phyloP scores from a whole-genome alignment of 352 stramenopile species.

The Globisporangium nagaii region DNA sequence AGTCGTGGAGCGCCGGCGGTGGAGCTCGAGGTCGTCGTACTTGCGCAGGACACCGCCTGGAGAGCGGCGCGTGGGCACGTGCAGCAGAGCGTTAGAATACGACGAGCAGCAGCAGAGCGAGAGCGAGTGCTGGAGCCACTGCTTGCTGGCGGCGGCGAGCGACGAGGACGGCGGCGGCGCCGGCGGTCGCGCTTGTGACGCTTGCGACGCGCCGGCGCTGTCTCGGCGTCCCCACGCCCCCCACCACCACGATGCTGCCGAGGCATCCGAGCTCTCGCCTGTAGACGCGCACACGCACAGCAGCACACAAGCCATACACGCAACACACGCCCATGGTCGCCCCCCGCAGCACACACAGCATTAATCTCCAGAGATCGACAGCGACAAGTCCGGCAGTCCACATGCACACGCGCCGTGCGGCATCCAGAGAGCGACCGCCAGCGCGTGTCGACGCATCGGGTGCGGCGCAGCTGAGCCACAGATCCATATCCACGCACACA shows the following conservation, averaged over 20 bases:
- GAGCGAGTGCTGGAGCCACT: conserved; percentile 14
- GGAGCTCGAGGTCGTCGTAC: conserved; percentile 55
- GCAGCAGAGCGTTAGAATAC: conserved; percentile 9
- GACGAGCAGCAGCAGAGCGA: conserved; percentile 14
- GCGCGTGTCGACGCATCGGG: too few relatives aligned
- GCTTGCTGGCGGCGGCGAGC: conserved; percentile 1
- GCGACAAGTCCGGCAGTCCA: too few relatives aligned
- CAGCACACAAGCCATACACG: conserved; percentile 6
- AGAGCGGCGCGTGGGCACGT: conserved; percentile 7
- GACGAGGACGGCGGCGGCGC: conserved; percentile 1
- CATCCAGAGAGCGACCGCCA: too few relatives aligned
- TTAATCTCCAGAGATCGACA: too few relatives aligned
- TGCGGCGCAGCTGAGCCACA: too few relatives aligned
- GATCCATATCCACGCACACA: neutral
- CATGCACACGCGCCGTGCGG: too few relatives aligned
- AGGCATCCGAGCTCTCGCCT: neutral
- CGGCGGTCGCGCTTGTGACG: neutral
- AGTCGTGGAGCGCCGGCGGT: conserved; percentile 45
- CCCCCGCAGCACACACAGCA: neutral
- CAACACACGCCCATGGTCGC: conserved; percentile 5
- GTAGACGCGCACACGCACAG: neutral
- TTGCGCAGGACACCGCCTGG: conserved; percentile 42
- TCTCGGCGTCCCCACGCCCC: neutral
- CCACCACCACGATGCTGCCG: conserved; percentile 1
- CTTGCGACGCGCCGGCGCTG: neutral